A percentile compares a stretch with the other conserved stretches of the same genome.
phyloP scores from a whole-genome alignment of 1,284 basidiomycete species.

The Fomitopsis pinicola region DNA sequence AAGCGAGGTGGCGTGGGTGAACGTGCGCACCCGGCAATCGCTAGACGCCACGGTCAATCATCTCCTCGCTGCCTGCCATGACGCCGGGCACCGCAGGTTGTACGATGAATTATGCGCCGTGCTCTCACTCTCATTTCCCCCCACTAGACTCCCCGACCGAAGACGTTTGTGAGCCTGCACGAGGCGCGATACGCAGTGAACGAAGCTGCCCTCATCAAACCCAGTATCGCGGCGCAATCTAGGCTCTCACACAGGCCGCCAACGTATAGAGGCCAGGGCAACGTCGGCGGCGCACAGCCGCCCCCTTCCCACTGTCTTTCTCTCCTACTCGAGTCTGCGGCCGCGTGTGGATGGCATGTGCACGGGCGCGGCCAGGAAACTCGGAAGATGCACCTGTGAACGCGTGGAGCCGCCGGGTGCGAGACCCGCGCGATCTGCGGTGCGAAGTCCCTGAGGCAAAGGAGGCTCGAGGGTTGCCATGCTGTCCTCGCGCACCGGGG shows the following conservation, averaged over 20 bases:
- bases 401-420: background rate
- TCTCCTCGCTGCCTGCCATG: background rate
- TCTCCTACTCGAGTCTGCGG: too few relatives aligned
- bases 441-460: background rate
- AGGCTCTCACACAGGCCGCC: constrained; percentile 7
- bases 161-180: background rate
- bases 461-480: background rate
- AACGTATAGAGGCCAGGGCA: constrained; percentile 3
- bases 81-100: background rate
- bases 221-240: background rate
- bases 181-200: background rate
- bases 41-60: background rate
- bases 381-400: constrained; percentile 20
- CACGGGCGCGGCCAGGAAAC: constrained; percentile 20
- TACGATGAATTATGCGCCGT: background rate
- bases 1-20: background rate
- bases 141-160: background rate
- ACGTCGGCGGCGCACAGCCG: background rate
- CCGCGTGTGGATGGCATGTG: constrained; percentile 25
- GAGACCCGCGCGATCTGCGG: background rate
- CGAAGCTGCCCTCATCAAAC: constrained; percentile 1
- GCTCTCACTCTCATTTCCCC: background rate
- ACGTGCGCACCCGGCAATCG: background rate
- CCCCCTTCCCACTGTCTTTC: background rate
- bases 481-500: background rate